Base-by-base conservation (phyloP, 805 yeast genomes). In the Candida piceae region DNA sequence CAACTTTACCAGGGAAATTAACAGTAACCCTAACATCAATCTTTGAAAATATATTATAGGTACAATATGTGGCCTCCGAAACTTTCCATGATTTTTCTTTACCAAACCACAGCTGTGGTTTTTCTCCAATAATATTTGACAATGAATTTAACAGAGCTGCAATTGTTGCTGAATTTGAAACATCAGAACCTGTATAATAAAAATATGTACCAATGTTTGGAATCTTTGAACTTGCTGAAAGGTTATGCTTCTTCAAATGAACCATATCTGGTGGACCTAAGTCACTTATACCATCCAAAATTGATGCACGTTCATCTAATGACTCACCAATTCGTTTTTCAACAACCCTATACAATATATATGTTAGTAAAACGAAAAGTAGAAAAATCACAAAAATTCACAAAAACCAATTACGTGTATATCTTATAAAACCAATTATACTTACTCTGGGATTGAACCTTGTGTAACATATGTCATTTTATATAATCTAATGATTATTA, bases 61-160 rank as follows among this genome's bases (percentile, higher is more conserved):
- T 63, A 32, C 85, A 79, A 52, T 79, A 80, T 0, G 83, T 74
- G 31, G 84, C 77, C 52, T 80, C 76, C n/a, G 78, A 74, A 9
- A 84, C 85, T 48, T 76, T 78, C 72, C 78, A 84, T 41, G 70
- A 70, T 50, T 75, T 83, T 44, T 69, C 71, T 53, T 79, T 85
- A 11, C 89, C 88, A 63, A 83, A 84, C 95, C 95, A 84, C 31
- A 74, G 64, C 56, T 84, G 95, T 5, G 78, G 76, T 22, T 74
- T 63, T 40, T 73, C 76, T 11, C 68, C 64, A 21, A 84, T 77
- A 25, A 79, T 65, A 37, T 74, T 83, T 23, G 87, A 80, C 45
- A 84, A 57, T 6, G 76, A 72, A 54, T 82, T 84, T 39, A 84
- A 62, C 39, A 78, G 78, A 1, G 88, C 88, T 9, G 90, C 89